Evolutionary conservation across 148 eudicot genomes (phyloP), one percentile per base, ranked within the genome.

Genomic region (Rheum nobile): DNA sequence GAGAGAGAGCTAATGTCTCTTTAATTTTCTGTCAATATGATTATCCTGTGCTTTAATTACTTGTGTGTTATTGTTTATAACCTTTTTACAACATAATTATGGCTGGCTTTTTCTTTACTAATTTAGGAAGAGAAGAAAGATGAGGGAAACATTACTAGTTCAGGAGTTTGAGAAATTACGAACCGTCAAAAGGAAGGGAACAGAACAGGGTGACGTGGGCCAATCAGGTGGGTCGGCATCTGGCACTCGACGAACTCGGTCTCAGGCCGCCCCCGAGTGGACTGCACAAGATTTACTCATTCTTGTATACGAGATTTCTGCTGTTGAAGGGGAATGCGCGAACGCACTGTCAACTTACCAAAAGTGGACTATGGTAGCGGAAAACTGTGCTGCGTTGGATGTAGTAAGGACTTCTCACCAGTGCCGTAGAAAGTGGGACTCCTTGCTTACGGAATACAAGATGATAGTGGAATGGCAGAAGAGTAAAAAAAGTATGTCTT

Each of bases 341-440:
- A 71, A 82, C 71, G 82, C 90, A 0, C 74, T 91, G 50, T 83
- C 97, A 24, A 83, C 93, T n/a, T 86, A 85, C 79, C 97, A 91
- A 81, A 91, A 87, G 77, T 91, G 93, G 93, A 80, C 77, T 43
- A 84, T 82, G 17, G 80, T 89, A 17, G 88, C 88, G 0, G 82
- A 85, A 73, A 87, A 88, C 38, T 85, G 91, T 84, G 77, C 84
- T 72, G 90, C 88, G 8, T 67, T 84, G 35, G 97, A 81, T 8
- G 87, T 91, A 12, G 77, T 63, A 35, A 77, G 90, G 70, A 89
- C 77, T 70, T 74, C 84, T 67, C 82, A 77, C 52, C 96, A 90
- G 81, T 89, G 93, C 75, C 84, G 90, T 69, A 75, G 88, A 22
- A 83, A 86, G 78, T 91, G 97, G 97, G 85, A 86, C 37, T 73